Percentiles rank a stretch among this genome's conserved stretches.
These are phyloP conservation scores for Cytospora piceae DNA, from an alignment of 2,329 filamentous ascomycete species.

Conservation along the genomic window DNA sequence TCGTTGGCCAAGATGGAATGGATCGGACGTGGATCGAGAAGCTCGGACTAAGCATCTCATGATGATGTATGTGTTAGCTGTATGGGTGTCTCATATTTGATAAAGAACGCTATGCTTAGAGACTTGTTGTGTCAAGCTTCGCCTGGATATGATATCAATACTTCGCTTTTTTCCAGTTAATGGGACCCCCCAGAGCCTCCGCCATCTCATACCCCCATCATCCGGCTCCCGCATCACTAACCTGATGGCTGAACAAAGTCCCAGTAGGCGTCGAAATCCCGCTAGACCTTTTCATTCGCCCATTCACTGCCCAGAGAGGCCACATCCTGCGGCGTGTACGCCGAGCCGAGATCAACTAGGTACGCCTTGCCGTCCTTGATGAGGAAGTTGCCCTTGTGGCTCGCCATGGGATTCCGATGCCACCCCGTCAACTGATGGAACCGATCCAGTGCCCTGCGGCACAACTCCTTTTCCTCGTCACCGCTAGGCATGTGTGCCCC, in stretches of 20 bases:
- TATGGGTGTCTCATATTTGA: no score
- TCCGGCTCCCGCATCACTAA: not conserved
- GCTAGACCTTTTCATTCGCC: not conserved
- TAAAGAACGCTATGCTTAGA: no score
- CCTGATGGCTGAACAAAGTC: not conserved
- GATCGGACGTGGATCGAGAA: conserved; percentile 1
- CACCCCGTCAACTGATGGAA: conserved; percentile 23
- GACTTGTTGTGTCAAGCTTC: not conserved
- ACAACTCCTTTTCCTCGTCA: conserved; percentile 17
- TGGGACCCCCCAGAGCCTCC: not conserved
- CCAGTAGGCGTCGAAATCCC: conserved; percentile 18
- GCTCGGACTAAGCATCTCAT: not conserved
- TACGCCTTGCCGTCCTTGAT: conserved; percentile 19
- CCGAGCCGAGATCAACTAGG: conserved; percentile 18
- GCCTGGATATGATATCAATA: no score
- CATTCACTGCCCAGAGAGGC: not conserved
- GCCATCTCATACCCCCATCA: no score
- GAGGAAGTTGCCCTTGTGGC: conserved; percentile 19
- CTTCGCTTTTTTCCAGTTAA: no score
- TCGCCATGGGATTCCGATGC: conserved; percentile 18
- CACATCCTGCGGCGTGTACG: conserved; percentile 8
- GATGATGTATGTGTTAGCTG: not conserved
- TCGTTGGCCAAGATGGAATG: conserved; percentile 7
- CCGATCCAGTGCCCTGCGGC: conserved; percentile 7
- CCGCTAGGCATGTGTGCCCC: conserved; percentile 9